phyloP scores from a whole-genome alignment of 352 stramenopile species.

The Stramenopiles sp. region DNA sequence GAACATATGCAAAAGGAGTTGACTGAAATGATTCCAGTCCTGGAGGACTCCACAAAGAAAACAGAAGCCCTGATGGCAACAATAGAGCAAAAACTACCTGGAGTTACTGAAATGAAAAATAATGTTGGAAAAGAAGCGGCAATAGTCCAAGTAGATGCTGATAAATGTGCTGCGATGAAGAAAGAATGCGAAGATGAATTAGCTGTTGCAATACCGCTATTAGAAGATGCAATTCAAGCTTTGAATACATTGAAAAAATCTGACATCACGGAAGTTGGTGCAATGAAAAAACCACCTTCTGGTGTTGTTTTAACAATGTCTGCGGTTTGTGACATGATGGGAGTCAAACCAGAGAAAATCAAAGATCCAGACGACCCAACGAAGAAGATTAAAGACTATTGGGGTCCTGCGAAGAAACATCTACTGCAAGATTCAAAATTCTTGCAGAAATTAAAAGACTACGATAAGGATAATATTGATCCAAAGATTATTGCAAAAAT shows the following conservation, averaged over 20 bases:
- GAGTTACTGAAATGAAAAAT: constrained; percentile 40
- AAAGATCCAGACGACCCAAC: constrained; percentile 67
- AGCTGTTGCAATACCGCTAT: constrained; percentile 67
- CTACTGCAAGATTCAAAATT: constrained; percentile 73
- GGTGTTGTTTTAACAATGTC: constrained; percentile 77
- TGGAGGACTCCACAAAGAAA: constrained; percentile 66
- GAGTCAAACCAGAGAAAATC: constrained; percentile 69
- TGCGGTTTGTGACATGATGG: constrained; percentile 79
- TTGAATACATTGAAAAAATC: constrained; percentile 69
- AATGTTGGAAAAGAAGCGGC: constrained; percentile 19
- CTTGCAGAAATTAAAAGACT: constrained; percentile 68
- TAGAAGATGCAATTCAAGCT: constrained; percentile 73
- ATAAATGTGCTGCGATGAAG: constrained; percentile 59
- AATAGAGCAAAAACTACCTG: constrained; percentile 72
- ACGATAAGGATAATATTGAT: constrained; percentile 62
- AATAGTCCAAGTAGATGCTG: constrained; percentile 46
- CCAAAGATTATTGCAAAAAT: constrained; percentile 43
- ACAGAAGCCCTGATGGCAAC: constrained; percentile 72
- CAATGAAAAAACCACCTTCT: constrained; percentile 66
- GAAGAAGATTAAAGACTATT: constrained; percentile 83
- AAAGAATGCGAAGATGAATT: constrained; percentile 60
- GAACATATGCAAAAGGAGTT: constrained; percentile 79
- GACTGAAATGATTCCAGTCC: constrained; percentile 70
- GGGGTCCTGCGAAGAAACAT: constrained; percentile 64
- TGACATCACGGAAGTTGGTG: constrained; percentile 79